phyloP scores from a whole-genome alignment of 805 yeast genomes.

The Suhomyces vadensis region DNA sequence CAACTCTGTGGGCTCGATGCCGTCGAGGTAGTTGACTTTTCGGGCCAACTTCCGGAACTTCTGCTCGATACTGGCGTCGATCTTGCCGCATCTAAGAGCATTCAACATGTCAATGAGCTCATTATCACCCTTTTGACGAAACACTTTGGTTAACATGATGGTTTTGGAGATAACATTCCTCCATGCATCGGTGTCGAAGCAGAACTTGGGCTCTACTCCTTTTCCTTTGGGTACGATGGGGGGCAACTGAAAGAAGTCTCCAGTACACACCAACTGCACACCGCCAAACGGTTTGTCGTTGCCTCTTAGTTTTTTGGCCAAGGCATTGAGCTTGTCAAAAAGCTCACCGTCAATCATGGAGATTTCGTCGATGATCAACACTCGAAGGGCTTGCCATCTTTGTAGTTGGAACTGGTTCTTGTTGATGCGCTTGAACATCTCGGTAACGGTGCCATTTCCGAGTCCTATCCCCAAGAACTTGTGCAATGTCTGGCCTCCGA shows the following conservation, averaged over 20 bases:
- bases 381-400: slow-evolving; percentile 69
- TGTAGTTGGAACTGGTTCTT: slow-evolving; percentile 43
- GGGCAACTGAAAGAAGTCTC: slow-evolving; percentile 96
- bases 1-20: slow-evolving; percentile 84
- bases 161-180: slow-evolving; percentile 58
- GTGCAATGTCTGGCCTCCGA: slow-evolving; percentile 89
- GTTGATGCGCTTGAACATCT: slow-evolving; percentile 49
- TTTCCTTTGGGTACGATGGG: slow-evolving; percentile 64
- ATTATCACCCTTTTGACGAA: slow-evolving; percentile 82
- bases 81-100: slow-evolving; percentile 71
- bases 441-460: slow-evolving; percentile 53
- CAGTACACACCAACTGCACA: slow-evolving; percentile 82
- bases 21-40: slow-evolving; percentile 61
- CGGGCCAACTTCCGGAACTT: slow-evolving; percentile 60
- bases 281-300: slow-evolving; percentile 83
- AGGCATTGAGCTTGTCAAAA: slow-evolving; percentile 68
- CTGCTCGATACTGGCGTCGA: slow-evolving; percentile 48
- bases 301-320: slow-evolving; percentile 63
- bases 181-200: slow-evolving; percentile 82
- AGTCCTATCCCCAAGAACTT: slow-evolving; percentile 84
- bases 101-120: slow-evolving; percentile 78
- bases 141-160: slow-evolving; percentile 72
- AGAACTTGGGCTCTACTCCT: slow-evolving; percentile 46
- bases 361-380: slow-evolving; percentile 85
- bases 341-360: slow-evolving; percentile 89